Base-by-base conservation (phyloP, 164 flowering plant species). In the Vitis riparia region DNA sequence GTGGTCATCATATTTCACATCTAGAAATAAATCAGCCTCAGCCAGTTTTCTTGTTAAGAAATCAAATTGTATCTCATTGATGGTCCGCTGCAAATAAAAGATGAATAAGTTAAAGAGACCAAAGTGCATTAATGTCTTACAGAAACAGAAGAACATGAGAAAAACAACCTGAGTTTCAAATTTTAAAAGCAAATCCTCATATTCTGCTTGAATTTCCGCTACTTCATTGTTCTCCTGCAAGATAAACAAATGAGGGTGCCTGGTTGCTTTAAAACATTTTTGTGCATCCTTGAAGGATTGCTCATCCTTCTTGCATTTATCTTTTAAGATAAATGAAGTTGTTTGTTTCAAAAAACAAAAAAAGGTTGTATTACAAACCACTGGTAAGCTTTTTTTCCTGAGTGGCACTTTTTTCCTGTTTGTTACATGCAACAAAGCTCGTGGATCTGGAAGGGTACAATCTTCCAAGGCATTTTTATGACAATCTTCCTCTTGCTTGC, bases 401-500 rank as follows among this genome's bases (percentile, higher is more conserved):
- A 62, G 66, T 12, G 86, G 78, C 51, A 69, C 79, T 82, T 91
- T 96, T 83, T 83, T 85, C 80, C 99, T 85, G 76, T 76, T 93
- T 52, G 99, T 96, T 49, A 96, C 89, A 84, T 87, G 86, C 83
- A 86, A 67, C 74, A 96, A 79, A 56, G 86, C 79, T 69, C 71
- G 73, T 66, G 93, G 88, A 79, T 86, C 86, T 61, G 97, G 98
- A 82, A 89, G 83, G 65, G 57, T 51, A 74, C 79, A 83, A 53
- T 78, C 83, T 62, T 82, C 84, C 13, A 48, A 19, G 44, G 62
- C 68, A 51, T 32, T 72, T 27, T 12, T 70, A 52, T 53, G 71
- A 47, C 59, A 49, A 44, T 70, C 76, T 59, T 80, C 76, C 11
- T 78, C 83, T 51, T 74, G 71, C 37, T 66, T 62, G 77, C 63